Conservation (phyloP, 495 filamentous ascomycete species). For the Astrocystis sublimbata region DNA sequence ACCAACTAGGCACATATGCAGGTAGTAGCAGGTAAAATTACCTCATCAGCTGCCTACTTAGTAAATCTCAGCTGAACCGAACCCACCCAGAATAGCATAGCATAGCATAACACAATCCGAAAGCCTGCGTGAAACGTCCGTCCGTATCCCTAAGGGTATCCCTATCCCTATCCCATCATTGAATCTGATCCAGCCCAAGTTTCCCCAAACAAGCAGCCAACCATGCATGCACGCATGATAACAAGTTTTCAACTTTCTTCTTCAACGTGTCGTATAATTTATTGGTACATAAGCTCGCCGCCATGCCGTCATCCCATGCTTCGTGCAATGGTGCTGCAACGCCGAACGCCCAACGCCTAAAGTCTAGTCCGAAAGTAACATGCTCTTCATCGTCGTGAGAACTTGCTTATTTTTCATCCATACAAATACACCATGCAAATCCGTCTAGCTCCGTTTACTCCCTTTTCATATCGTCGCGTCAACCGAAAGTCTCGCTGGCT, state of each 20-base stretch:
- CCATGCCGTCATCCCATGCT: not conserved
- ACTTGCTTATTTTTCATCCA: not conserved
- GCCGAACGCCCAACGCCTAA: slow-evolving; percentile 2
- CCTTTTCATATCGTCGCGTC: not conserved
- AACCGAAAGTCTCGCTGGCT: slow-evolving; percentile 22
- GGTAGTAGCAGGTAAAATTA: too few species aligned
- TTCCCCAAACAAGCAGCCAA: too few species aligned
- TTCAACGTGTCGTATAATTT: not conserved
- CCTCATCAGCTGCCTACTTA: too few species aligned
- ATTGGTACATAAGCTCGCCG: not conserved
- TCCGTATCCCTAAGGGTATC: too few species aligned
- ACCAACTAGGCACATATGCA: too few species aligned
- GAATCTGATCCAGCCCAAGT: too few species aligned
- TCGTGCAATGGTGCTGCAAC: not conserved
- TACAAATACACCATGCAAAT: not conserved
- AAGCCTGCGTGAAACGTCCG: too few species aligned
- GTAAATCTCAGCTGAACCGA: too few species aligned
- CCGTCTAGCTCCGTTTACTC: not conserved
- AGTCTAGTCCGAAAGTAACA: not conserved
- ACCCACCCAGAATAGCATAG: too few species aligned
- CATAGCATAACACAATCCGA: too few species aligned
- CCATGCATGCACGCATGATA: too few species aligned
- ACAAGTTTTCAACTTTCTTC: not conserved
- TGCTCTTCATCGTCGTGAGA: slow-evolving; percentile 4
- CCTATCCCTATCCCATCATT: too few species aligned